Percentiles rank a stretch among this genome's conserved stretches.
phyloP scores from a whole-genome alignment of 768 basidiomycete species.

The Phaeotremella fagi region DNA sequence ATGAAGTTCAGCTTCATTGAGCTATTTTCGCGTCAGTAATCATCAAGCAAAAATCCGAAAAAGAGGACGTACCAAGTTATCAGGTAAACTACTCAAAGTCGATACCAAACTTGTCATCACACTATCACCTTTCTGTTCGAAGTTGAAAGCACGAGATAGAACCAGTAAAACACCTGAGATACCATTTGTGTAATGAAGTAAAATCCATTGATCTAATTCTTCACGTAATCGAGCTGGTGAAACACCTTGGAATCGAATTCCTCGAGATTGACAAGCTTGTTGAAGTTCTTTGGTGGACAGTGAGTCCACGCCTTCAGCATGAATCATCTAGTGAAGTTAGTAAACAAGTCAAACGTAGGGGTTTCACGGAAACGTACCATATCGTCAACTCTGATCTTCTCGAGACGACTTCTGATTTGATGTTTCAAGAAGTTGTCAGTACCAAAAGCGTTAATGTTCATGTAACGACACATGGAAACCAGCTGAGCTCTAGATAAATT shows the following conservation, averaged over 20 bases:
- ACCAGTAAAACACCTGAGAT: slow-evolving; percentile 92
- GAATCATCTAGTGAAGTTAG: slow-evolving; percentile 59
- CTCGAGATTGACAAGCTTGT: slow-evolving; percentile 86
- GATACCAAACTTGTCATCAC: slow-evolving; percentile 78
- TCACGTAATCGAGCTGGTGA: slow-evolving; percentile 84
- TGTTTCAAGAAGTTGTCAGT: slow-evolving; percentile 97
- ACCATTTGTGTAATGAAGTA: slow-evolving; percentile 79
- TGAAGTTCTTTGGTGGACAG: slow-evolving; percentile 89
- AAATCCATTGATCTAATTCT: slow-evolving; percentile 88
- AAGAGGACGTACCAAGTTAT: slow-evolving; percentile 69
- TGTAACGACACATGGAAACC: slow-evolving; percentile 94
- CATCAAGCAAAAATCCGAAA: not conserved
- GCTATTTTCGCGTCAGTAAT: slow-evolving; percentile 52
- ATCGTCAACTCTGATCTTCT: slow-evolving; percentile 83
- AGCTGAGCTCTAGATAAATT: slow-evolving; percentile 97
- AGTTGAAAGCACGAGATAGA: slow-evolving; percentile 90
- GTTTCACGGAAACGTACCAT: slow-evolving; percentile 48
- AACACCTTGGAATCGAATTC: slow-evolving; percentile 80
- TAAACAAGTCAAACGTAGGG: not conserved
- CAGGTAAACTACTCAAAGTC: slow-evolving; percentile 86
- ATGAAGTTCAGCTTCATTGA: slow-evolving; percentile 94
- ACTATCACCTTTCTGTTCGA: slow-evolving; percentile 78
- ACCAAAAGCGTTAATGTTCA: slow-evolving; percentile 97
- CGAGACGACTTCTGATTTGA: slow-evolving; percentile 74
- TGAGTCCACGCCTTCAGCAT: slow-evolving; percentile 80